A percentile compares a stretch with the other conserved stretches of the same genome.
These are phyloP conservation scores for Furcasterigmium furcatum DNA, from an alignment of 2,329 filamentous ascomycete species.

Conservation along the genomic window DNA sequence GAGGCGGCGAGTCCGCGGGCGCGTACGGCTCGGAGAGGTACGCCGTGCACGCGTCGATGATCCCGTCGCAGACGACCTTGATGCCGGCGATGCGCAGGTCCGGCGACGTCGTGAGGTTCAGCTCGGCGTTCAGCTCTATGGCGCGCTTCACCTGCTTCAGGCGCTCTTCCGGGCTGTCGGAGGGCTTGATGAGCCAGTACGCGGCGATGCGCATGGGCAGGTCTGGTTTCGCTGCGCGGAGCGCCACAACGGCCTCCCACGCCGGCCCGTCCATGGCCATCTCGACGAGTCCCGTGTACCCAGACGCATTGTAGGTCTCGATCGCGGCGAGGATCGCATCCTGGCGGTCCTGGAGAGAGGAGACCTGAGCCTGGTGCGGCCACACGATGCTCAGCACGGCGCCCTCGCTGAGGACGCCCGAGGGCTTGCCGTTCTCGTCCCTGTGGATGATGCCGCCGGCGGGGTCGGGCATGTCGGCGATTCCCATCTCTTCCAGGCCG, in stretches of 20 bases:
- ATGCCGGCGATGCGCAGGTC: constrained; percentile 48
- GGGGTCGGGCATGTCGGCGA: constrained; percentile 41
- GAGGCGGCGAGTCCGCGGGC: constrained; percentile 31
- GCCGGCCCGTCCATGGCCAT: constrained; percentile 60
- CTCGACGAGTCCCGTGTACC: constrained; percentile 54
- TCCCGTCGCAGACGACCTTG: constrained; percentile 56
- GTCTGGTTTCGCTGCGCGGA: constrained; percentile 31
- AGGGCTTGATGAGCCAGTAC: constrained; percentile 55
- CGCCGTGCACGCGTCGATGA: constrained; percentile 56
- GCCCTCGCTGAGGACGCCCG: constrained; percentile 49
- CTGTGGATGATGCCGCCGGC: constrained; percentile 50
- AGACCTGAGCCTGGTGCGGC: constrained; percentile 47
- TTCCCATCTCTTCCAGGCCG: constrained; percentile 44
- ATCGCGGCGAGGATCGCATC: constrained; percentile 45
- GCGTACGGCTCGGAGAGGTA: constrained; percentile 49
- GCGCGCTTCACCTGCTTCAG: constrained; percentile 46
- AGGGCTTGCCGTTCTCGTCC: constrained; percentile 41
- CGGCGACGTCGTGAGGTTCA: constrained; percentile 28
- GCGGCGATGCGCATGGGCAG: constrained; percentile 46
- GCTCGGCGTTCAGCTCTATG: constrained; percentile 35
- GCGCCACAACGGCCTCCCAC: constrained; percentile 47
- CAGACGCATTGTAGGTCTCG: constrained; percentile 44
- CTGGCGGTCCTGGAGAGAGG: constrained; percentile 44
- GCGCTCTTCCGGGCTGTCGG: constrained; percentile 33
- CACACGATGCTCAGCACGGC: constrained; percentile 50